phyloP scores from a whole-genome alignment of 345 rosid species.

The Ricinus communis region DNA sequence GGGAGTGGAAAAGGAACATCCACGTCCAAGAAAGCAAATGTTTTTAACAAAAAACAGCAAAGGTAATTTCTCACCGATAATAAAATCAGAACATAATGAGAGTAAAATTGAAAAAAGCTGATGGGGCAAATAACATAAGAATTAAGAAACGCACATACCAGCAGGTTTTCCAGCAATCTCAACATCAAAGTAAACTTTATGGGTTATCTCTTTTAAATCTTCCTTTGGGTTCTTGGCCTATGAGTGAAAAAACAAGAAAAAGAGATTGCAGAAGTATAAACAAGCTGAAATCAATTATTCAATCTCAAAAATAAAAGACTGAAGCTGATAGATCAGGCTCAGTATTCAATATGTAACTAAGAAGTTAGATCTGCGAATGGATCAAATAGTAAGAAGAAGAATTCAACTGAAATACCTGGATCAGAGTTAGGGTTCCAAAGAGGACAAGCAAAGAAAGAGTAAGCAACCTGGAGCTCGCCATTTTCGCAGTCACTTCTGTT shows the following conservation, averaged over 20 bases:
- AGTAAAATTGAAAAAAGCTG: too few relatives aligned
- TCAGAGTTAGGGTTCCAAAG: constrained; percentile 40
- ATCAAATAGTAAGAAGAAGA: not conserved
- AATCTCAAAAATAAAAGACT: too few relatives aligned
- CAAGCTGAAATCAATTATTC: too few relatives aligned
- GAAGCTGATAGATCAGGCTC: too few relatives aligned
- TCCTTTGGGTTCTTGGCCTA: constrained; percentile 72
- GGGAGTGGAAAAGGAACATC: not conserved
- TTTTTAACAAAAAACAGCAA: too few relatives aligned
- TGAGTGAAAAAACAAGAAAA: not conserved
- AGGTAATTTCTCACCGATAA: too few relatives aligned
- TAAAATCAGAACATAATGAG: too few relatives aligned
- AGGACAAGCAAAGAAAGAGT: constrained; percentile 45
- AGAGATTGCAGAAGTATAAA: too few relatives aligned
- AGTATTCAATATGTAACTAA: too few relatives aligned
- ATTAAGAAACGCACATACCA: constrained; percentile 55
- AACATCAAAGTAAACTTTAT: constrained; percentile 90
- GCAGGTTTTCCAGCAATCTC: constrained; percentile 90
- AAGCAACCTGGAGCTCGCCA: constrained; percentile 50
- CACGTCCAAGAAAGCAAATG: too few relatives aligned
- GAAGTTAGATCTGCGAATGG: too few relatives aligned
- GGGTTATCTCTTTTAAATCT: constrained; percentile 68
- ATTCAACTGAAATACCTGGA: constrained; percentile 39
- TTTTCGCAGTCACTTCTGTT: constrained; percentile 14
- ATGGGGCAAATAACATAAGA: not conserved